Conservation (phyloP, 2,329 filamentous ascomycete genomes). For the Hypoxylon sp. region DNA sequence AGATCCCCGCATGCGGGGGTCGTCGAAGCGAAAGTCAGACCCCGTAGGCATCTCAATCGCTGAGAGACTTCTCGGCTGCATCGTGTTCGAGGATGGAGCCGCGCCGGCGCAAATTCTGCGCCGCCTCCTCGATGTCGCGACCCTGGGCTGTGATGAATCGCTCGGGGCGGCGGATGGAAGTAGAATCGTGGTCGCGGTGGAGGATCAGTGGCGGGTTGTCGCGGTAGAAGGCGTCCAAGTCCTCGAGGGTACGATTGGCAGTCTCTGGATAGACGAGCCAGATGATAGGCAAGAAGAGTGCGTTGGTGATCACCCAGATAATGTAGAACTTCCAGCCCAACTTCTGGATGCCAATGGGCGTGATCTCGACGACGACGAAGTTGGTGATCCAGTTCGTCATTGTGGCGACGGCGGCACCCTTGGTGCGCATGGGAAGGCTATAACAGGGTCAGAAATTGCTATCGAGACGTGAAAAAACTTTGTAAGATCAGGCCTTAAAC, state of each 20-base stretch:
- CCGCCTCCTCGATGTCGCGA: conserved; percentile 47
- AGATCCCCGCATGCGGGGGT: neutral
- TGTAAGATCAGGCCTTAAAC: conserved; percentile 15
- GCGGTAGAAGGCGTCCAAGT: conserved; percentile 50
- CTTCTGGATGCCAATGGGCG: conserved; percentile 55
- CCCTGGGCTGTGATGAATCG: conserved; percentile 41
- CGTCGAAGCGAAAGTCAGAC: neutral
- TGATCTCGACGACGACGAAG: conserved; percentile 54
- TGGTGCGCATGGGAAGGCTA: conserved; percentile 57
- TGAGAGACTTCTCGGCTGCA: conserved; percentile 30
- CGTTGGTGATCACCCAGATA: conserved; percentile 64
- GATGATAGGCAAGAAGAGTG: conserved; percentile 59
- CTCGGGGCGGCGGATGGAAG: conserved; percentile 40
- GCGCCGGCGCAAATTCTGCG: conserved; percentile 35
- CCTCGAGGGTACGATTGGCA: conserved; percentile 46
- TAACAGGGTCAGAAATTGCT: conserved; percentile 15
- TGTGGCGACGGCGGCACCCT: conserved; percentile 56
- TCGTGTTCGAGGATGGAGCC: conserved; percentile 39
- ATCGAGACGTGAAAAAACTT: neutral
- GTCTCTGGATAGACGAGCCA: conserved; percentile 64
- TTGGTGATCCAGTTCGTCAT: conserved; percentile 57
- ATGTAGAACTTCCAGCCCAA: conserved; percentile 66
- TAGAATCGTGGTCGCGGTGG: conserved; percentile 46
- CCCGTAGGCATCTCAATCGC: conserved; percentile 1
- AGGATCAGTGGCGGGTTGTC: conserved; percentile 49